Evolutionary conservation across 108 stramenopile species (phyloP), one percentile per base, ranked within the genome.

Genomic region (Craspedostauros australis): DNA sequence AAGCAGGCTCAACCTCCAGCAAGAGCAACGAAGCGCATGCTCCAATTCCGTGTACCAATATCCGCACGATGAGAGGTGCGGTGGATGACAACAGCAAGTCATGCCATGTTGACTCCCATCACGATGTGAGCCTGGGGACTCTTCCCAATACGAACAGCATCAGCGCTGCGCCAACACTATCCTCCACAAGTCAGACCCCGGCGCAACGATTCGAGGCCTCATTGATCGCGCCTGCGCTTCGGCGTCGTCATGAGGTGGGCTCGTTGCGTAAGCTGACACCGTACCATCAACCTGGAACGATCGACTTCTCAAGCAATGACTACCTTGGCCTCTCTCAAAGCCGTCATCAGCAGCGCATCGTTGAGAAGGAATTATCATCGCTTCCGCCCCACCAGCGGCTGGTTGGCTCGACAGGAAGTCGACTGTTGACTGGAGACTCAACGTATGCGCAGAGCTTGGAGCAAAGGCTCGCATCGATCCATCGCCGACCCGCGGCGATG

Each of bases 281-380:
- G 9, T 64, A 27, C 47, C 44, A 45, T 39, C 14, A 41, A 21
- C 22, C 42, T 19, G 51, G 45, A 15, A 19, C 21, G 30, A 69
- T 94, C 37, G 97, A 98, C 59, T 98, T 98, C 72, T 84, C 88
- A 18, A 91, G 88, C 57, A 98, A 98, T 54, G 97, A 98, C 52
- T 98, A 97, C 56, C 86, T 98, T 3, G 95, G 97, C 28, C 60
- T 98, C 32, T 94, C 95, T 2, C 84, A 91, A 11, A 76, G 73
- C 52, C 50, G 20, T 6, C 39, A 68, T 26, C 80, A 78, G 48
- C 70, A 71, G 16, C 24, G 41, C 5, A 50, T 46, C 19, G 84
- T 86, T 11, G 62, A 86, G 36, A 25, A 46, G 57, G 9, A 83
- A 73, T 54, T 11, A 38, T 9, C 15, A 12, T 22, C 46, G 39